These are phyloP conservation scores for Caloboletus firmus DNA, from an alignment of 1,284 basidiomycete genomes.

Conservation along the genomic window DNA sequence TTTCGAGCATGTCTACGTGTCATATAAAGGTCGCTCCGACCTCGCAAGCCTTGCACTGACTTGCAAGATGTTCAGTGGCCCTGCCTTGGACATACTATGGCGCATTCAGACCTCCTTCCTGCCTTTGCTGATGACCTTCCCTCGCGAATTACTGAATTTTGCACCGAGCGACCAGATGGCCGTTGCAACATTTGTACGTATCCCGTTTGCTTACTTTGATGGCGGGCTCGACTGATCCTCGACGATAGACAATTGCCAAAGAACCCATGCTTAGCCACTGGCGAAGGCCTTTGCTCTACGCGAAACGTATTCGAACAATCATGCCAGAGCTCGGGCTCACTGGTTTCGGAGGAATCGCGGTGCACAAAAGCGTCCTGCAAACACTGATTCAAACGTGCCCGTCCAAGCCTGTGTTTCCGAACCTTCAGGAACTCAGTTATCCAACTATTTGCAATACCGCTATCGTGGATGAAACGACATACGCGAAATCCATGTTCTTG, in stretches of 20 bases:
- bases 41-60: conserved; percentile 18
- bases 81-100: conserved; percentile 28
- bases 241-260: conserved; percentile 13
- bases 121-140: conserved; percentile 22
- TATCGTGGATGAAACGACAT: conserved; percentile 16
- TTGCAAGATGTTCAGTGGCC: conserved; percentile 18
- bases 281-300: conserved; percentile 18
- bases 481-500: conserved; percentile 20
- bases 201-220: neutral
- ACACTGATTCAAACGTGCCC: conserved; percentile 26
- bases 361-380: conserved; percentile 25
- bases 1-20: conserved; percentile 19
- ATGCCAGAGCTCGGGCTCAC: conserved; percentile 11
- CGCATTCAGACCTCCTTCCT: conserved; percentile 22
- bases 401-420: conserved; percentile 23
- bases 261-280: conserved; percentile 18
- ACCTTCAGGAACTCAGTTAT: conserved; percentile 22
- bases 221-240: neutral
- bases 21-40: conserved; percentile 11
- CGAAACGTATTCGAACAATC: conserved; percentile 22
- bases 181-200: conserved; percentile 21
- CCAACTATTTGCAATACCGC: conserved; percentile 23
- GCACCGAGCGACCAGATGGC: conserved; percentile 23
- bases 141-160: conserved; percentile 19
- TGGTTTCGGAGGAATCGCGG: conserved; percentile 17